Evolutionary conservation across 2,329 filamentous ascomycete genomes (phyloP).

Genomic region (Tolypocladium guangdongense): DNA sequence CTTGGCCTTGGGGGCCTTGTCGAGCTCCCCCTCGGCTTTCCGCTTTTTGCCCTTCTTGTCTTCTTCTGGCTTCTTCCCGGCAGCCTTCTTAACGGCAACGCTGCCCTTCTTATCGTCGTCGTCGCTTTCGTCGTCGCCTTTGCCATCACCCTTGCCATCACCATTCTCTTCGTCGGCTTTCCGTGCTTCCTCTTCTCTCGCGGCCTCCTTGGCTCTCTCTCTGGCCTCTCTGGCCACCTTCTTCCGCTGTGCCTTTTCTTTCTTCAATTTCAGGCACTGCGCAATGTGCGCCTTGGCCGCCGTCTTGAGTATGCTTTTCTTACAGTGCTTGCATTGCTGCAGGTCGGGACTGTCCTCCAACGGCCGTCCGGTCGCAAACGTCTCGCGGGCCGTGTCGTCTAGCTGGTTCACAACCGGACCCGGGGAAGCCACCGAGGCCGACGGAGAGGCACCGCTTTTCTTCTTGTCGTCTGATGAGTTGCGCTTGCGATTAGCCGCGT

Average conservation of each 20-base stretch:
- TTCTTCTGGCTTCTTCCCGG: constrained; percentile 56
- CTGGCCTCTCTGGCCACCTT: constrained; percentile 63
- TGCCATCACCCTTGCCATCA: constrained; percentile 36
- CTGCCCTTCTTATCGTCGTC: constrained; percentile 33
- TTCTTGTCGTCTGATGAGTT: constrained; percentile 41
- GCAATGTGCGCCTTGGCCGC: constrained; percentile 71
- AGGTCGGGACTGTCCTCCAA: constrained; percentile 71
- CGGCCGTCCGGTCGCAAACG: constrained; percentile 72
- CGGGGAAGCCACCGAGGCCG: constrained; percentile 34
- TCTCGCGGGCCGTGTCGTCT: constrained; percentile 64
- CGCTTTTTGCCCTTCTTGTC: constrained; percentile 66
- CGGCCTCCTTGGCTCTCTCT: constrained; percentile 53
- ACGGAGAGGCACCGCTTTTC: constrained; percentile 30
- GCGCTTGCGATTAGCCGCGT: neutral
- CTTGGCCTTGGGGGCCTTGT: constrained; percentile 77
- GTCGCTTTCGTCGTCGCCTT: constrained; percentile 37
- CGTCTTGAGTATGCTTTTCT: constrained; percentile 70
- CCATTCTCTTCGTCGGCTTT: constrained; percentile 38
- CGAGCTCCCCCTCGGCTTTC: constrained; percentile 64
- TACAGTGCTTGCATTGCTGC: constrained; percentile 88
- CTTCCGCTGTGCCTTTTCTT: constrained; percentile 67
- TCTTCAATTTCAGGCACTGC: constrained; percentile 75
- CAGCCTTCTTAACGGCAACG: constrained; percentile 46
- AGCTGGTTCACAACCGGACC: constrained; percentile 54
- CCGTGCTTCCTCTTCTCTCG: constrained; percentile 43